Evolutionary conservation across 495 filamentous ascomycete genomes (phyloP).

Genomic region (Penicillium parvum): DNA sequence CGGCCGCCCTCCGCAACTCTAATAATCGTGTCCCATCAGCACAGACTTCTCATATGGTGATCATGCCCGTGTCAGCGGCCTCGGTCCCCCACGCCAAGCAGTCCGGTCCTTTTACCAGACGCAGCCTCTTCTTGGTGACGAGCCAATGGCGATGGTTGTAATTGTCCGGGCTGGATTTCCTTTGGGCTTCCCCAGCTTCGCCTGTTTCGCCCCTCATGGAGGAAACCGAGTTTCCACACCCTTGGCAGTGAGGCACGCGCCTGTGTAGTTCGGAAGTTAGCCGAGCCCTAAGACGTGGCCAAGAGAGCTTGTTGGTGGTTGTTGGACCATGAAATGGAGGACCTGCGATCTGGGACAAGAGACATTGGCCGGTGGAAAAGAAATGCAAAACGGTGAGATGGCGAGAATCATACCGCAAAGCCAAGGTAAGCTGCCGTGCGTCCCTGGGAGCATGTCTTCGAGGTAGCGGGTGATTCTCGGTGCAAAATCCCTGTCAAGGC

Average conservation of each 20-base stretch:
- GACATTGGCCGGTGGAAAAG: too few species aligned
- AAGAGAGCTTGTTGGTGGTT: constrained; percentile 1
- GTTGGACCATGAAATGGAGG: too few species aligned
- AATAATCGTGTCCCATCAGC: neutral
- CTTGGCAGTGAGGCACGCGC: constrained; percentile 4
- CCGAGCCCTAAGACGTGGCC: constrained; percentile 3
- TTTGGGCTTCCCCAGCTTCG: constrained; percentile 5
- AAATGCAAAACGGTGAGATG: too few species aligned
- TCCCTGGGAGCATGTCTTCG: too few species aligned
- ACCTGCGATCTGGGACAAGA: too few species aligned
- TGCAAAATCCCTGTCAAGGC: neutral
- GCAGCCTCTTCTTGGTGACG: neutral
- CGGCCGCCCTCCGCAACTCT: neutral
- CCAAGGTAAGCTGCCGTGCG: too few species aligned
- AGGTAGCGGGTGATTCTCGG: neutral
- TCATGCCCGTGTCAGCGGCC: neutral
- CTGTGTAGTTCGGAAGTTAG: neutral
- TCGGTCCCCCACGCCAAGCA: constrained; percentile 3
- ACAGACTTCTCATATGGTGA: neutral
- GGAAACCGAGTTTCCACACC: neutral
- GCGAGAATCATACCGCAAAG: too few species aligned
- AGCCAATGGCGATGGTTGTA: constrained; percentile 4
- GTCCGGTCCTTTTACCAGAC: neutral
- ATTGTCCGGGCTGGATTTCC: neutral
- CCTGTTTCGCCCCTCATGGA: neutral